Percentiles rank a stretch among this genome's conserved stretches.
Evolutionary conservation across 1,284 basidiomycete species (phyloP).

Genomic region (Thelephora terrestris): DNA sequence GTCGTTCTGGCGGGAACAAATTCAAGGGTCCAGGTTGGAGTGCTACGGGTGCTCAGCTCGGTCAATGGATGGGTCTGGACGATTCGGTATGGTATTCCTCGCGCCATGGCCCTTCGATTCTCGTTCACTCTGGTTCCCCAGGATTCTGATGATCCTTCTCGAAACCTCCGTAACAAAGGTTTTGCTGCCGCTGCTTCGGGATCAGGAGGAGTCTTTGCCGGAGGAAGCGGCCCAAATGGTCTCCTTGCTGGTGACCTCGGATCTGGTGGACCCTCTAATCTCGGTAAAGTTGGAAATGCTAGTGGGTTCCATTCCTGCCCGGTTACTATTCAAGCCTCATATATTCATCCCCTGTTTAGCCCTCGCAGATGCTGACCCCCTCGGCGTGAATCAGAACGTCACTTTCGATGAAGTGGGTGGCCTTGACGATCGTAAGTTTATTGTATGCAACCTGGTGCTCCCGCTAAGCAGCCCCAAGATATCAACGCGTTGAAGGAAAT

Average conservation of each 20-base stretch:
- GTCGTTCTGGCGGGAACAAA: constrained; percentile 24
- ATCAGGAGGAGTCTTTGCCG: constrained; percentile 43
- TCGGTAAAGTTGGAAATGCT: constrained; percentile 75
- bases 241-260: constrained; percentile 52
- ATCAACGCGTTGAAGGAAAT: constrained; percentile 98
- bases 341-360: constrained; percentile 30
- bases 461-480: constrained; percentile 37
- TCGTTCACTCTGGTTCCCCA: constrained; percentile 15
- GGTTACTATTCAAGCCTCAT: constrained; percentile 1
- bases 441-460: not conserved
- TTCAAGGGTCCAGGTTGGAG: constrained; percentile 60
- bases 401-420: constrained; percentile 98
- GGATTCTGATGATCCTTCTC: constrained; percentile 62
- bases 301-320: constrained; percentile 28
- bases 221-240: constrained; percentile 39
- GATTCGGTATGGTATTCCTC: constrained; percentile 46
- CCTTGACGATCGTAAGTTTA: constrained; percentile 75
- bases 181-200: constrained; percentile 33
- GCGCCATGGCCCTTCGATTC: constrained; percentile 2
- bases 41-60: constrained; percentile 61
- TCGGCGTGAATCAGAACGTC: constrained; percentile 89
- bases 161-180: constrained; percentile 50
- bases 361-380: constrained; percentile 93
- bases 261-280: constrained; percentile 64
- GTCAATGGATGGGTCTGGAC: constrained; percentile 67